Evolutionary conservation across 352 stramenopile species (phyloP).

Genomic region (Phytopythium cucurbitacearum): DNA sequence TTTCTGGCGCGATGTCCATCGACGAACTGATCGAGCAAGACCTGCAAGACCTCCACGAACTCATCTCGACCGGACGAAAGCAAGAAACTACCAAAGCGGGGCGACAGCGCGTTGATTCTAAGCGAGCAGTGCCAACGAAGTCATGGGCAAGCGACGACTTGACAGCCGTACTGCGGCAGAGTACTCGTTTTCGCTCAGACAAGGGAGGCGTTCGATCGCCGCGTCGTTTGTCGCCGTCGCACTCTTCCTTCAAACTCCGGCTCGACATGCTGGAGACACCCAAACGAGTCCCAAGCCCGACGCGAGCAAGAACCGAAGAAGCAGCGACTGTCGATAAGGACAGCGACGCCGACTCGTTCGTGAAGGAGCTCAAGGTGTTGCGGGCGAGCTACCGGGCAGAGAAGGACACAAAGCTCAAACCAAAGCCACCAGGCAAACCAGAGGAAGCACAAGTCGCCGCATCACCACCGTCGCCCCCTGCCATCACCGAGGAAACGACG

Average conservation of each 20-base stretch:
- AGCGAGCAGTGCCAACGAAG: neutral
- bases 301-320: neutral
- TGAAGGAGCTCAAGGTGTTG: constrained; percentile 31
- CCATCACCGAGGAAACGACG: constrained; percentile 13
- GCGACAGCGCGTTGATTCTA: no score
- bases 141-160: constrained; percentile 30
- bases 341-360: constrained; percentile 42
- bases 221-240: no score
- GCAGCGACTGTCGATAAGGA: constrained; percentile 6
- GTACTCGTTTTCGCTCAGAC: constrained; percentile 24
- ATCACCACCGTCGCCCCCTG: neutral
- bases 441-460: constrained; percentile 8
- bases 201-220: neutral
- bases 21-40: constrained; percentile 43
- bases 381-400: constrained; percentile 14
- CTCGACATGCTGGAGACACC: neutral
- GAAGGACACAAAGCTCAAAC: constrained; percentile 9
- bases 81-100: no score
- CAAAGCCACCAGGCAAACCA: constrained; percentile 5
- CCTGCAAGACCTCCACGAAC: constrained; percentile 29
- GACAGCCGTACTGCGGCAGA: constrained; percentile 21
- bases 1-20: constrained; percentile 28
- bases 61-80: constrained; percentile 23
- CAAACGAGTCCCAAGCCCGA: neutral
- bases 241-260: neutral